Evolutionary conservation across 176 grass and related monocot species (phyloP).

Genomic region (Zoysia japonica): DNA sequence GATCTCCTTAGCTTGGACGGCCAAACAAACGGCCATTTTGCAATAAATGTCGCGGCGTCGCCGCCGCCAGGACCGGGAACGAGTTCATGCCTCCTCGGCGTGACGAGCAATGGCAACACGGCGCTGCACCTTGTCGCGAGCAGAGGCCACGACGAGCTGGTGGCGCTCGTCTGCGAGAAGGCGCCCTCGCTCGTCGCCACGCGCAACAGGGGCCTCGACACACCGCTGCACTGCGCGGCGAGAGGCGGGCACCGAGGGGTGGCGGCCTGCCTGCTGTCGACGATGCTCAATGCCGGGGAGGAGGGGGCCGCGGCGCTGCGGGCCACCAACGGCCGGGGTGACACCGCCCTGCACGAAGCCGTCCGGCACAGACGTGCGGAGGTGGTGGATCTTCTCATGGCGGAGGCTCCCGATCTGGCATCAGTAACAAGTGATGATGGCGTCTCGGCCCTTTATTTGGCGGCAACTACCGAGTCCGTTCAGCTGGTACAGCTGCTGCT

Average conservation of each 20-base stretch:
- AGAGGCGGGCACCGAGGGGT: constrained; percentile 7
- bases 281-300: background rate
- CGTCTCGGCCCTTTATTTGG: constrained; percentile 49
- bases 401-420: constrained; percentile 2
- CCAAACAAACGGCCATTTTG: background rate
- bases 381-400: constrained; percentile 18
- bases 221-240: constrained; percentile 41
- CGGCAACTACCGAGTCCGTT: background rate
- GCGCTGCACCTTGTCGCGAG: constrained; percentile 56
- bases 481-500: constrained; percentile 6
- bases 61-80: background rate
- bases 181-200: constrained; percentile 1
- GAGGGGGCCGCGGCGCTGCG: background rate
- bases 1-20: too few relatives aligned
- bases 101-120: background rate
- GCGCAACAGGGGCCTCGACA: constrained; percentile 35
- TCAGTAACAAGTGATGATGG: background rate
- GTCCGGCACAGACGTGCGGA: background rate
- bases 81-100: background rate
- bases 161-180: background rate
- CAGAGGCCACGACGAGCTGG: constrained; percentile 25
- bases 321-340: constrained; percentile 23
- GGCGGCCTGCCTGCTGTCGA: background rate
- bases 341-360: constrained; percentile 47
- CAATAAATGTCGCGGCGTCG: background rate